Conservation (phyloP, 2,329 filamentous ascomycete species). For the Clarireedia paspali region DNA sequence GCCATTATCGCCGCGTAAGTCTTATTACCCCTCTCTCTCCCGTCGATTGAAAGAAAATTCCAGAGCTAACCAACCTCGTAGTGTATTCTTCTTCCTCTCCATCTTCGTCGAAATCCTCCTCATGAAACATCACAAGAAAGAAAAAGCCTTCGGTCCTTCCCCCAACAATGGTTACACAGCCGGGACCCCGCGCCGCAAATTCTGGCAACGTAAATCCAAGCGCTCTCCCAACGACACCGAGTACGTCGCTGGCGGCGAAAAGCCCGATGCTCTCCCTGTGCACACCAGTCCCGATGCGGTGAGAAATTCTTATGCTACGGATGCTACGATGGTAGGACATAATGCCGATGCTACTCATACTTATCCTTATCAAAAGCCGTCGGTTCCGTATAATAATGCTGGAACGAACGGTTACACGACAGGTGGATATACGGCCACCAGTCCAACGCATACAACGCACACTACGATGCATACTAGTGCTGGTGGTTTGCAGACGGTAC, state of each 20-base stretch:
- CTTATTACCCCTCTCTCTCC: background rate
- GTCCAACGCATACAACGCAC: too few relatives aligned
- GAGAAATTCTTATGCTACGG: conserved; percentile 19
- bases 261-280: conserved; percentile 30
- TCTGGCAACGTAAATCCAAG: conserved; percentile 25
- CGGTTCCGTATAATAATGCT: too few relatives aligned
- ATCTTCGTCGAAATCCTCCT: conserved; percentile 61
- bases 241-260: conserved; percentile 14
- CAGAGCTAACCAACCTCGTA: conserved; percentile 26
- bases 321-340: conserved; percentile 1
- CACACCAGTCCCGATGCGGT: conserved; percentile 34
- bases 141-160: conserved; percentile 62
- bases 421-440: too few relatives aligned
- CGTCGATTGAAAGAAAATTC: conserved; percentile 6
- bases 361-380: too few relatives aligned
- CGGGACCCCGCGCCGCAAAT: conserved; percentile 38
- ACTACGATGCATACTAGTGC: too few relatives aligned
- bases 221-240: background rate
- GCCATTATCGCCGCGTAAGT: conserved; percentile 69
- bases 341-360: too few relatives aligned
- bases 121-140: conserved; percentile 62
- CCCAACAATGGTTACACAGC: conserved; percentile 62
- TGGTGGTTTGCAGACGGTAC: too few relatives aligned
- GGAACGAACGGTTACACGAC: too few relatives aligned
- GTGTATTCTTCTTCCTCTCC: conserved; percentile 68